Evolutionary conservation across 176 grass and related monocot genomes (phyloP), one percentile per base, ranked within the genome.

Genomic region (Musa troglodytarum): DNA sequence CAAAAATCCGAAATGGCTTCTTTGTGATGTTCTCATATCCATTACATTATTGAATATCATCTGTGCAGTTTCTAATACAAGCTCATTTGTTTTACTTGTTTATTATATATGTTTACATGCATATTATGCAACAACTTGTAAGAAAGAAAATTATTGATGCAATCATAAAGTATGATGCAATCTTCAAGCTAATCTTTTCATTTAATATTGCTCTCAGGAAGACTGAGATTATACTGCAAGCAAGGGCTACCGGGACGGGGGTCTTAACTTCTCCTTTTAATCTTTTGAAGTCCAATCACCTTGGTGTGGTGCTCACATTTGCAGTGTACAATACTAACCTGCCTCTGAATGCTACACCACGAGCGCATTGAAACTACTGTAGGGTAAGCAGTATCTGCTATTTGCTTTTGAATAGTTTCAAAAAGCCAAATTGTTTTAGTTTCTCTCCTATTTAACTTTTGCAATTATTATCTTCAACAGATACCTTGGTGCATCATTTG

Each of bases 401-500:
- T 26, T 8, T 55, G n/a, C 11, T 74, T 74, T 74, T 11, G 26
- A 9, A 56, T 10, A 16, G 23, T 15, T 26, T 1, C 26, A 24
- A 24, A 7, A 65, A 65, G 23, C 7, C 16, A 50, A 17, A 53
- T 22, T 8, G 22, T 54, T 74, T 28, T 63, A 50, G 5, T 21
- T 50, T 29, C 24, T 65, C 25, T 23, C 50, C 13, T 54, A 69
- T 54, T 81, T 25, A 49, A 55, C 26, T 26, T 74, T 65, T 53
- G 5, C 14, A 74, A 74, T 61, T 80, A 65, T 79, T 83, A 10
- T 65, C 80, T 51, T 77, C 64, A 69, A 65, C 77, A 89, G 90
- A 78, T 93, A 93, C 76, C 77, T 93, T 65, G 87, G 90, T 61
- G 77, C 90, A 80, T 93, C 90, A 59, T 93, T 93, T 93, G 90